Evolutionary conservation across 257 asterid genomes (phyloP).

Genomic region (Ocimum tenuiflorum): DNA sequence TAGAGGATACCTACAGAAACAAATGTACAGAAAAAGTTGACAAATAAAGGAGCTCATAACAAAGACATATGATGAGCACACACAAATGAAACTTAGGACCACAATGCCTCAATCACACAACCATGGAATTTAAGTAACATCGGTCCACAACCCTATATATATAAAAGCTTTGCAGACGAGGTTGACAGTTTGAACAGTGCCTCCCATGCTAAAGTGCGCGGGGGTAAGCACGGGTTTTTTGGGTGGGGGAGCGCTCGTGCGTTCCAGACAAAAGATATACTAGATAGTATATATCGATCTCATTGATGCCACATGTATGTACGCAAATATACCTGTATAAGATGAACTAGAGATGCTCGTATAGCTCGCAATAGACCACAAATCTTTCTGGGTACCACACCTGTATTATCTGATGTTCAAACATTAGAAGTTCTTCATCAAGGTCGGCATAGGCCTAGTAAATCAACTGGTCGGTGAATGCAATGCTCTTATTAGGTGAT

Average conservation of each 20-base stretch:
- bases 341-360: too few species aligned
- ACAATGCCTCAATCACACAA: constrained; percentile 30
- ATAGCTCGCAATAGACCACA: background rate
- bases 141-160: constrained; percentile 25
- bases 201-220: constrained; percentile 19
- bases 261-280: background rate
- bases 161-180: constrained; percentile 26
- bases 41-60: constrained; percentile 27
- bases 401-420: too few species aligned
- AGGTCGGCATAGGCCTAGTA: background rate
- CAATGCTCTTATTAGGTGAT: constrained; percentile 10
- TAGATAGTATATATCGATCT: too few species aligned
- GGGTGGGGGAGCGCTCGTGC: constrained; percentile 7
- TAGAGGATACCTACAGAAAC: constrained; percentile 33
- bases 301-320: background rate
- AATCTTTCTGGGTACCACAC: background rate
- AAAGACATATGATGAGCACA: constrained; percentile 28
- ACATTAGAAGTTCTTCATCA: background rate
- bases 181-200: constrained; percentile 30
- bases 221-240: background rate
- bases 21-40: constrained; percentile 27
- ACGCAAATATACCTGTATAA: background rate
- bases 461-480: background rate
- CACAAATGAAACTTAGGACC: constrained; percentile 32
- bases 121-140: constrained; percentile 31